Evolutionary conservation across 2,329 filamentous ascomycete genomes (phyloP), one percentile per base, ranked within the genome.

Genomic region (Corynespora cassiicola): DNA sequence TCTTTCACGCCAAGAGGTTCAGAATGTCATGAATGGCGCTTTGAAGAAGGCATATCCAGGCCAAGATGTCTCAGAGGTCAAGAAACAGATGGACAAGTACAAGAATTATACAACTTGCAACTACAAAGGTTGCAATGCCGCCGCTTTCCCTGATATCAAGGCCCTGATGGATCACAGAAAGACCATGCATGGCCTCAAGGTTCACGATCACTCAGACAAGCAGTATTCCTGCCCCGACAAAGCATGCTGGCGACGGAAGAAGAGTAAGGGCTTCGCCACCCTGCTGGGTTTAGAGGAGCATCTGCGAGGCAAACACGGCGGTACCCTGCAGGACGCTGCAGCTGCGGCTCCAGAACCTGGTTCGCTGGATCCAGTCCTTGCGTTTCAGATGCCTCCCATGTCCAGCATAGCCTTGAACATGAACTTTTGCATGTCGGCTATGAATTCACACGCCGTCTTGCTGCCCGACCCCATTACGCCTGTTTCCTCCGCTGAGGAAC

Each of bases 11-110:
- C 41, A 48, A 27, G 52, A 56, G 26, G 44, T 56, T 16, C 43
- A 47, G 24, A 54, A 56, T 25, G 43, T 56, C 34, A 27, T 56
- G n/a, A 42, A 45, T 25, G 35, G 47, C 22, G 42, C 47, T 9
- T 19, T 52, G 22, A 50, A 46, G 25, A 48, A 44, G 23, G 40
- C 42, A 9, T 47, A 55, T 31, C 43, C 49, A 7, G 41, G 47
- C 3, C 40, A 48, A 20, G 32, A 37, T 30, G 23, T 46, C 11
- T 18, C 23, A 5, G 31, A 38, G 12, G 34, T 56, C 9, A 54
- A 51, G 41, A 49, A 40, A 31, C 39, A 43, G 25, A 44, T 52
- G 42, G 50, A 56, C n/a, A 54, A 47, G 32, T 56, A 56, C 35
- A 50, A 50, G 33, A 47, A 39, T 12, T 41, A 45, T 16, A 50